phyloP scores from a whole-genome alignment of 257 asterid genomes.

The Solanum ahanhuiri region DNA sequence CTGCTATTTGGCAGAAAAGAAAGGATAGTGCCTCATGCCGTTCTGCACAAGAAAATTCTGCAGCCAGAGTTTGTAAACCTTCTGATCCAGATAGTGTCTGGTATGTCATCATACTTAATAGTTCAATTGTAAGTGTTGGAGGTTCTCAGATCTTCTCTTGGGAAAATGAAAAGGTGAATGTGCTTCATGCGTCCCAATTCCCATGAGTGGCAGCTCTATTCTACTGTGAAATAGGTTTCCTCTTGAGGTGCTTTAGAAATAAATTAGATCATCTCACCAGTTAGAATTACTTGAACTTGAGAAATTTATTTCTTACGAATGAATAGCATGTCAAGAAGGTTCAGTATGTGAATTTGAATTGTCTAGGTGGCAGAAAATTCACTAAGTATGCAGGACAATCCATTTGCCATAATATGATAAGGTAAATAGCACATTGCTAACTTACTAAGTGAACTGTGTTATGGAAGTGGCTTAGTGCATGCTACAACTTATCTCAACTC shows the following conservation, averaged over 20 bases:
- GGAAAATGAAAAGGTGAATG: not conserved
- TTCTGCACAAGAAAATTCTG: slow-evolving; percentile 66
- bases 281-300: not conserved
- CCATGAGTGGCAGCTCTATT: not conserved
- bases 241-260: not conserved
- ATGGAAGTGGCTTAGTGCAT: not conserved
- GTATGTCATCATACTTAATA: slow-evolving; percentile 22
- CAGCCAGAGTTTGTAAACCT: slow-evolving; percentile 48
- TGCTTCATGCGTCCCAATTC: not conserved
- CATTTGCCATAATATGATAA: not conserved
- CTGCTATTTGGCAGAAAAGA: slow-evolving; percentile 87
- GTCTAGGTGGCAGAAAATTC: not conserved
- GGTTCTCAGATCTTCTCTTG: not conserved
- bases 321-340: not conserved
- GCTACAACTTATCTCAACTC: not conserved
- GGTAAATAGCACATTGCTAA: not conserved
- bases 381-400: not conserved
- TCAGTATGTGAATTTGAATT: not conserved
- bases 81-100: slow-evolving; percentile 76
- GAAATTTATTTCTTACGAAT: not conserved
- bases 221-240: not conserved
- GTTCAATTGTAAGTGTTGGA: not conserved
- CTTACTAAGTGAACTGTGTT: not conserved
- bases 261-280: not conserved
- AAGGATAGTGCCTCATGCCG: slow-evolving; percentile 71